Base-by-base conservation (phyloP, 202 grass and related monocot species). In the Cymbopogon flexuosus region DNA sequence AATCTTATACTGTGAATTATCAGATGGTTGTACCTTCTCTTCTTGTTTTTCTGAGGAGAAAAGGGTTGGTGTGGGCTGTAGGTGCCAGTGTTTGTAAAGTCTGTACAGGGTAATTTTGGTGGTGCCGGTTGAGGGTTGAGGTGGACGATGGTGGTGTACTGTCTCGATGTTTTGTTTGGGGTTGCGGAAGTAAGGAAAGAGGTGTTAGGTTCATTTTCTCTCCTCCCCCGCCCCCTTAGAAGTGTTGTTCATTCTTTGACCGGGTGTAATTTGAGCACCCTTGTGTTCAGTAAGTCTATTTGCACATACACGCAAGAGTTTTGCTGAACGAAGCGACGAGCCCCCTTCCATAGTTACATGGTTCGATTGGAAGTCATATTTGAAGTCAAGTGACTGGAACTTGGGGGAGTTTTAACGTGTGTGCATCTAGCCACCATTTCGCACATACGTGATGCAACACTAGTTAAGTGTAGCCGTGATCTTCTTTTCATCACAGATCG, bases 41-140 rank as follows among this genome's bases (percentile, higher is more conserved):
- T 61, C 83, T 84, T 91, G 76, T 77, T 89, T 94, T 88, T 90
- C 62, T 83, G 59, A 90, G 83, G 82, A 83, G 81, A 86, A 83
- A 92, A 89, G 85, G 85, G 75, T 88, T 83, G 70, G 54, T 85
- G 42, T 46, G 77, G 68, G 69, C 46, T 72, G 83, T 88, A 58
- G 90, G 40, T 18, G 63, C 87, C 85, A 81, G 76, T 88, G 80
- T 84, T 88, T 93, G 89, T 93, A 93, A 90, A 91, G 84, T 94
- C 87, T 96, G 88, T 93, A 96, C 88, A 98, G 87, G 89, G 85
- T 86, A 84, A 60, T 86, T 85, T 82, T 14, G 76, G 86, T 65
- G 83, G 64, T 87, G 51, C 64, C 64, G 65, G 81, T 54, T 81
- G 71, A 80, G 64, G 65, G 81, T 54, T 81, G 71, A 80, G 64